Percentiles rank a stretch among this genome's conserved stretches.
phyloP scores from a whole-genome alignment of 345 rosid genomes.

The Citropsis articulata region DNA sequence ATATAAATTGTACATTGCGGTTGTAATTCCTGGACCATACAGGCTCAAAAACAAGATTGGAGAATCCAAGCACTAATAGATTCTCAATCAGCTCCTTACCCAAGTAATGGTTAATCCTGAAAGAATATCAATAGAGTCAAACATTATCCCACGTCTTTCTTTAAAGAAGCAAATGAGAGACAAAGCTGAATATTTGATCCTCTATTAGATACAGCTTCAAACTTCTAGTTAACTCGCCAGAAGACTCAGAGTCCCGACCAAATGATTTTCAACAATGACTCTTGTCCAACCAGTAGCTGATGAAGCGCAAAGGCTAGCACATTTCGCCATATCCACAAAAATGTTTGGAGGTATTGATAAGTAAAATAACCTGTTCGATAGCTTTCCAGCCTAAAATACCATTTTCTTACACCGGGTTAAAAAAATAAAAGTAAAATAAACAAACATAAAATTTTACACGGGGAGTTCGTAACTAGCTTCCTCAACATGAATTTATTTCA shows the following conservation, averaged over 20 bases:
- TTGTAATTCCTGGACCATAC: too few species aligned
- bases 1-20: too few species aligned
- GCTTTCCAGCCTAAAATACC: conserved; percentile 55
- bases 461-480: neutral
- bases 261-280: conserved; percentile 93
- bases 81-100: conserved; percentile 97
- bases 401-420: neutral
- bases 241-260: conserved; percentile 81
- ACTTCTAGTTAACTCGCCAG: conserved; percentile 71
- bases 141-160: neutral
- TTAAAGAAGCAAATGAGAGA: neutral
- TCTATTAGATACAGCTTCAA: conserved; percentile 72
- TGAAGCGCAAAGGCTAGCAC: conserved; percentile 74
- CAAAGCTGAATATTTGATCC: conserved; percentile 86
- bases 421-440: neutral
- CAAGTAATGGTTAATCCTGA: conserved; percentile 86
- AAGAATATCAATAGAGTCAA: conserved; percentile 8
- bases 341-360: conserved; percentile 83
- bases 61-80: conserved; percentile 67
- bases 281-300: conserved; percentile 80
- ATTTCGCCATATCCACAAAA: conserved; percentile 78
- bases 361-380: conserved; percentile 75
- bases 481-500: neutral
- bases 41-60: too few species aligned
- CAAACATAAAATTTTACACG: neutral